Percentiles rank a stretch among this genome's conserved stretches.
These are phyloP conservation scores for Ochetophila trinervis DNA, from an alignment of 306 rosid genomes.

Conservation along the genomic window DNA sequence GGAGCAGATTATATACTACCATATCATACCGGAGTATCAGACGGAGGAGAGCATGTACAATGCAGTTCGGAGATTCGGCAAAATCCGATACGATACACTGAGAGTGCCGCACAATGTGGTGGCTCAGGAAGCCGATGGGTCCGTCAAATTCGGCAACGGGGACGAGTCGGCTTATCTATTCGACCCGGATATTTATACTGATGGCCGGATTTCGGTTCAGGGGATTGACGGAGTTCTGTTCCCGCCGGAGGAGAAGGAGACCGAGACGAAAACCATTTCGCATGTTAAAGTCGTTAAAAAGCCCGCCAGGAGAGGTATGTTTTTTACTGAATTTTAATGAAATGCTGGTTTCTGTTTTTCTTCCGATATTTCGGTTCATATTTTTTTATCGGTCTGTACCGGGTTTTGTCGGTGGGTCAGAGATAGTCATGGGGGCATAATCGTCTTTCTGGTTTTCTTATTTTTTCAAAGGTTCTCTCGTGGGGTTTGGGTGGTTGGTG, in stretches of 20 bases:
- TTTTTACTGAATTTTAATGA: not conserved
- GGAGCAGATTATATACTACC: conserved; percentile 33
- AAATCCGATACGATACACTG: conserved; percentile 26
- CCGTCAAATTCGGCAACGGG: conserved; percentile 29
- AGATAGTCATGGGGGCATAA: not conserved
- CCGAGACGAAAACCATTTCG: conserved; percentile 1
- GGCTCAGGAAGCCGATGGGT: conserved; percentile 36
- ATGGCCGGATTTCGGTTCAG: conserved; percentile 36
- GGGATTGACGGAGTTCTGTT: conserved; percentile 36
- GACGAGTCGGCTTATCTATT: conserved; percentile 31
- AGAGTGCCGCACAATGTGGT: conserved; percentile 26
- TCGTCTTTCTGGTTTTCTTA: not conserved
- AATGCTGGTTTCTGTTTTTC: not conserved
- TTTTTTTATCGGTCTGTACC: not conserved
- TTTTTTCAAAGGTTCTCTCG: not conserved
- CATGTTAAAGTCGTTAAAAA: conserved; percentile 24
- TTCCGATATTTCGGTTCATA: not conserved
- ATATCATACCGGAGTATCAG: conserved; percentile 31
- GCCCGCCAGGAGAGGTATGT: conserved; percentile 29
- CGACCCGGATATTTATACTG: conserved; percentile 34
- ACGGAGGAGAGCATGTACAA: conserved; percentile 39
- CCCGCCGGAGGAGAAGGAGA: conserved; percentile 24
- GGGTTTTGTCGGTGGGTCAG: not conserved
- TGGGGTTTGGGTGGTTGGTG: not conserved
- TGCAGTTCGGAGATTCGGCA: conserved; percentile 30